Conservation (phyloP, 805 yeast genomes). For the Wickerhamomyces subpelliculosus region DNA sequence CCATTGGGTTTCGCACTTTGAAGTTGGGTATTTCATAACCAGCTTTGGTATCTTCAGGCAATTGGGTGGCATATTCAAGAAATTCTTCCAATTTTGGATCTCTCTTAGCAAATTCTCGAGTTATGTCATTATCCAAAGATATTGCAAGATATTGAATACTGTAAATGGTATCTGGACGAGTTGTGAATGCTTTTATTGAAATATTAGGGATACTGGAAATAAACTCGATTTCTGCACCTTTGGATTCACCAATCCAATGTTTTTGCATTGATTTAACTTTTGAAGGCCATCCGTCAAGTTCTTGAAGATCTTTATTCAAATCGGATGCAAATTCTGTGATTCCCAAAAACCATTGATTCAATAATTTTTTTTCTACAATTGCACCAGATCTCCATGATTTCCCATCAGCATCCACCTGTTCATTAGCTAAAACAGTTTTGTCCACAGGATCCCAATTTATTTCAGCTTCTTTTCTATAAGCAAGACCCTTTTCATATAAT, state of each 20-base stretch:
- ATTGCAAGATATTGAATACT: slow-evolving; percentile 81
- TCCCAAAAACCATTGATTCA: slow-evolving; percentile 92
- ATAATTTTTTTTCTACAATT: slow-evolving; percentile 68
- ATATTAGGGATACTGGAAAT: slow-evolving; percentile 17
- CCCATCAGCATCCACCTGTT: slow-evolving; percentile 90
- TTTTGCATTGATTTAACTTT: slow-evolving; percentile 86
- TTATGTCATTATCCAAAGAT: slow-evolving; percentile 64
- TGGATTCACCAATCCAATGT: slow-evolving; percentile 90
- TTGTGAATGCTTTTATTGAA: slow-evolving; percentile 59
- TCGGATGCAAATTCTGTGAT: slow-evolving; percentile 76
- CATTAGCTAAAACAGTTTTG: slow-evolving; percentile 90
- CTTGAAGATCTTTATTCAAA: slow-evolving; percentile 55
- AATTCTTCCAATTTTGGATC: slow-evolving; percentile 41
- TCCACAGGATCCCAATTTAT: slow-evolving; percentile 99
- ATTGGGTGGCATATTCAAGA: slow-evolving; percentile 29
- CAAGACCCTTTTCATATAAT: slow-evolving; percentile 68
- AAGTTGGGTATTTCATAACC: slow-evolving; percentile 49
- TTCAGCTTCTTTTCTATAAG: slow-evolving; percentile 79
- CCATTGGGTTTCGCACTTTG: slow-evolving; percentile 54
- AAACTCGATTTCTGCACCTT: slow-evolving; percentile 69
- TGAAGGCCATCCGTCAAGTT: slow-evolving; percentile 74
- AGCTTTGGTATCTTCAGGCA: slow-evolving; percentile 43
- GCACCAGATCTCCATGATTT: slow-evolving; percentile 98
- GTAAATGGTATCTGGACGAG: slow-evolving; percentile 83
- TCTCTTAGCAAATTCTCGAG: slow-evolving; percentile 26